Evolutionary conservation across 805 yeast genomes (phyloP), one percentile per base, ranked within the genome.

Genomic region (Candida chauliodis): DNA sequence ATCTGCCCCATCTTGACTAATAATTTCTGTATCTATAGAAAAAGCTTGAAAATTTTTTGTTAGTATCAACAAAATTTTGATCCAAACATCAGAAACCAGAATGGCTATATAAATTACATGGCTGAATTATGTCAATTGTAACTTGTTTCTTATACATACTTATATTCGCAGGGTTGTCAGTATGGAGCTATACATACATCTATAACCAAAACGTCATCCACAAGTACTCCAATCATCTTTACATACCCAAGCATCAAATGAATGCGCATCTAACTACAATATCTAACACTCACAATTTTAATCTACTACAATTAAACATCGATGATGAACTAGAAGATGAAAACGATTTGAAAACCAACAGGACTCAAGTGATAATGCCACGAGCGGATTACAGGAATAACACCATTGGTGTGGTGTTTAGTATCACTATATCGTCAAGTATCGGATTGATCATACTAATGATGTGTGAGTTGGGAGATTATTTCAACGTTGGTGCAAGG

Each of bases 391-490:
- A 37, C 2, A 48, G 43, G 34, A 36, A 50, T 35, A 32, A 22
- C 17, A 39, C 47, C 10, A 52, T 59, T 8, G 61, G 63, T 9
- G 37, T 38, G 4, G 40, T 61, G 10, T 68, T 68, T 42, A 51
- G 64, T 26, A 29, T 46, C 7, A 52, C 61, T 10, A 43, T 59
- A 1, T 48, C 70, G 9, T 50, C 65, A 10, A 58, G 68, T 27
- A 44, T 58, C 7, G 56, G 56, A 41, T 47, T 67, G 25, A 57
- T 64, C 18, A 41, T 59, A 3, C 44, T 66, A 14, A 59, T 66
- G 49, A 52, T 66, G 58, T 56, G 64, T 41, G 72, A 69, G 43
- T 51, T 66, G 29, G 48, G 53, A 9, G 58, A 54, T 29, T 34
- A 48, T 16, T 44, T 50, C 16, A 46, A 50, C 23, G 49, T 51